Evolutionary conservation across 345 rosid species (phyloP).

Genomic region (Odontarrhena argentea): DNA sequence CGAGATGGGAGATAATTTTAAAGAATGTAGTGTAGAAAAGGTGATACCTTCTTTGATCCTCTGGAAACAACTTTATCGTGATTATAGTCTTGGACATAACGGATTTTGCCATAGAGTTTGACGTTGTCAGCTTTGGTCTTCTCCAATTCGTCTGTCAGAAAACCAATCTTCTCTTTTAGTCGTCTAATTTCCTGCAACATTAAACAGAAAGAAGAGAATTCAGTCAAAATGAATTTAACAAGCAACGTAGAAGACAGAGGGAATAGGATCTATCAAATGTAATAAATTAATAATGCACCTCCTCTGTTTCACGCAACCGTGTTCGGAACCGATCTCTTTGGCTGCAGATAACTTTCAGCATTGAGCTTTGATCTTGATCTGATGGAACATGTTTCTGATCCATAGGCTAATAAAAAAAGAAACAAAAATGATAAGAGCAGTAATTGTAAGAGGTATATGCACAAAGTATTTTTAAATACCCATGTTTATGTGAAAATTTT

Average conservation of each 20-base stretch:
- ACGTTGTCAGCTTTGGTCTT: constrained; percentile 96
- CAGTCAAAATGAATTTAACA: constrained; percentile 3
- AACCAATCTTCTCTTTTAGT: constrained; percentile 80
- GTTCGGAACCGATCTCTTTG: constrained; percentile 92
- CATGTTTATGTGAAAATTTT: neutral
- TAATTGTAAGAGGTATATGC: neutral
- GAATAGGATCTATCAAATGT: neutral
- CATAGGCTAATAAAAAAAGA: constrained; percentile 50
- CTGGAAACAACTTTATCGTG: constrained; percentile 90
- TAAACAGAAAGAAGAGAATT: neutral
- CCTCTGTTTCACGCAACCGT: constrained; percentile 88
- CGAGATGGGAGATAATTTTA: neutral
- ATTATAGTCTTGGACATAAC: constrained; percentile 95
- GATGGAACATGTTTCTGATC: constrained; percentile 72
- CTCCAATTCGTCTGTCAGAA: constrained; percentile 73
- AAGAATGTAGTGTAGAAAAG: neutral
- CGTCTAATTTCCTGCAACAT: constrained; percentile 79
- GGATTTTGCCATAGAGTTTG: constrained; percentile 92
- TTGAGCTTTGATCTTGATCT: constrained; percentile 93
- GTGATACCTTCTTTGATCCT: constrained; percentile 84
- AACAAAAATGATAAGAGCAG: constrained; percentile 15
- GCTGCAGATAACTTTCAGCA: constrained; percentile 97
- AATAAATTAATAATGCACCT: constrained; percentile 47
- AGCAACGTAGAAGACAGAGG: neutral
- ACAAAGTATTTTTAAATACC: neutral